phyloP scores from a whole-genome alignment of 768 basidiomycete species.

The Chalciporus sphaerocephalus region DNA sequence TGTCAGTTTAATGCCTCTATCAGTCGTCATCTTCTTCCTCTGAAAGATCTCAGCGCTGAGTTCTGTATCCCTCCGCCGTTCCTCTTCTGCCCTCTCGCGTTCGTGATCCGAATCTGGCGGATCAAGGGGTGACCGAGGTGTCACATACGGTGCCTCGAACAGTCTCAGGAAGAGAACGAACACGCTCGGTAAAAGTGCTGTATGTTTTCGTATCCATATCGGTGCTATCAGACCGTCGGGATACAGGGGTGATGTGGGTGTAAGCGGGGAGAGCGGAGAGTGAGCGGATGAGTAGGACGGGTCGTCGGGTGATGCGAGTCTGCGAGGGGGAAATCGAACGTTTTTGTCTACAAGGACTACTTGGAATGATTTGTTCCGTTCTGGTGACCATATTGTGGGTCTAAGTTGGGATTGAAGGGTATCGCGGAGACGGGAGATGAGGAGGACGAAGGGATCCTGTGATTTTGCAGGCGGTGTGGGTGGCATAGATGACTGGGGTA shows the following conservation, averaged over 20 bases:
- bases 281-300: constrained; percentile 56
- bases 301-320: constrained; percentile 57
- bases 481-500: constrained; percentile 23
- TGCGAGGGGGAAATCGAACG: constrained; percentile 84
- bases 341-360: constrained; percentile 80
- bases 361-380: constrained; percentile 72
- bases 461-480: constrained; percentile 31
- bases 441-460: constrained; percentile 59
- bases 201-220: constrained; percentile 97
- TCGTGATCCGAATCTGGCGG: constrained; percentile 50
- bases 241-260: constrained; percentile 81
- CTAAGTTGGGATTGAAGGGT: constrained; percentile 61
- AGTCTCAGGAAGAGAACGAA: constrained; percentile 89
- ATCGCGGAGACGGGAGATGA: constrained; percentile 62
- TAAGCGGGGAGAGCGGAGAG: constrained; percentile 92
- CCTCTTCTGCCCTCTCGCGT: constrained; percentile 58
- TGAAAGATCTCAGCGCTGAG: constrained; percentile 76
- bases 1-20: constrained; percentile 89
- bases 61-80: constrained; percentile 67
- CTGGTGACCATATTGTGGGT: constrained; percentile 67
- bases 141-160: constrained; percentile 56
- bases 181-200: constrained; percentile 84
- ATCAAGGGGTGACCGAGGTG: constrained; percentile 52
- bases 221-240: constrained; percentile 97
- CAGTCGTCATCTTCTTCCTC: constrained; percentile 73